Base-by-base conservation (phyloP, 1,284 basidiomycete genomes). In the Papiliotrema terrestris region DNA sequence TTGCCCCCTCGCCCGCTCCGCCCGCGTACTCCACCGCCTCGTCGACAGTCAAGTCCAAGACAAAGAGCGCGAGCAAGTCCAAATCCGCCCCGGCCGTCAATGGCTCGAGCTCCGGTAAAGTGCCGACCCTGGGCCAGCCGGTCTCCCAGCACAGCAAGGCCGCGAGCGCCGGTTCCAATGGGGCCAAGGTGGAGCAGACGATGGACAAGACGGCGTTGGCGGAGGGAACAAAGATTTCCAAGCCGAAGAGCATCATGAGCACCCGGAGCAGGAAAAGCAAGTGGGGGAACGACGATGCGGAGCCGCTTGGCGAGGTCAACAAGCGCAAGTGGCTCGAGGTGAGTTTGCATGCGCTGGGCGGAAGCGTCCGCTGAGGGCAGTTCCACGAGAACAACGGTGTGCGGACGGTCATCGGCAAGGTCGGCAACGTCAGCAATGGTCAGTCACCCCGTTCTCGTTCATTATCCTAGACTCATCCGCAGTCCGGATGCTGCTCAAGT, bases 361-460 rank as follows among this genome's bases (percentile, higher is more conserved):
- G 35, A 26, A 22, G 26, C 17, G 19, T 22, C 42, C 25, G 41
- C 52, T 57, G 32, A 52, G 46, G 11, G 2, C 14, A 72, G 69
- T 96, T 96, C 69, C 92, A 95, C 65, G 82, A 81, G 29, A 88
- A 88, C 75, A 93, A 93, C 66, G 95, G 96, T 14, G 94, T 98
- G 15, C 82, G 95, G 51, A 97, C 94, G 6, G 87, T 98, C 25
- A 82, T 87, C 62, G 95, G 95, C 14, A 87, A 84, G 65, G 91
- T 98, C 57, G 95, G 93, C 0, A 88, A 90, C 23, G 89, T 94
- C 32, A 80, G 87, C 58, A 86, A 91, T 74, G 90, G 91, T 91
- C 57, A 54, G 83, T 76, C n/a, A 37, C 47, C 38, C 6, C 39
- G 14, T 23, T 41, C 5, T 37, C 36, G 37, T 35, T 3, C 15